Percentiles rank a stretch among this genome's conserved stretches.
phyloP scores from a whole-genome alignment of 2,329 filamentous ascomycete genomes.

The Colletotrichum theobromicola region DNA sequence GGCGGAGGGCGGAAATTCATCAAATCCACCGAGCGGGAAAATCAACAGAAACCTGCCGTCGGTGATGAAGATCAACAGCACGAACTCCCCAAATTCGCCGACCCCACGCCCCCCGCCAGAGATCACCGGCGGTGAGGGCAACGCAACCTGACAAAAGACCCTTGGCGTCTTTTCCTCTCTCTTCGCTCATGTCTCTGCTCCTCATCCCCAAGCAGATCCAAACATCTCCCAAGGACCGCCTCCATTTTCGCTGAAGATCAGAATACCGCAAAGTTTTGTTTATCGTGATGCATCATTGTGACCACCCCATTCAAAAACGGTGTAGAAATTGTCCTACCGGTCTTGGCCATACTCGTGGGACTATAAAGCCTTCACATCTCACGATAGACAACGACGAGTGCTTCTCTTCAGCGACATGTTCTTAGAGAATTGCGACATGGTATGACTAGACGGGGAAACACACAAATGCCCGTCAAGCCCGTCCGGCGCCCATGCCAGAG shows the following conservation, averaged over 20 bases:
- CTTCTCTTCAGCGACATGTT: fast-evolving
- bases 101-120: neutral
- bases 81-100: neutral
- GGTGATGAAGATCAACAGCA: neutral
- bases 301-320: neutral
- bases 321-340: fast-evolving
- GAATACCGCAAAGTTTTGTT: neutral
- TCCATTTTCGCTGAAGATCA: neutral
- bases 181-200: neutral
- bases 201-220: neutral
- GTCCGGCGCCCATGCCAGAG: neutral
- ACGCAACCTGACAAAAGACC: neutral
- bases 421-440: neutral
- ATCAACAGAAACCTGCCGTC: neutral
- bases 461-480: neutral
- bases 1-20: neutral
- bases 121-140: neutral
- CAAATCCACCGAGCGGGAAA: neutral
- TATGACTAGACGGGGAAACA: neutral
- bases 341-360: fast-evolving
- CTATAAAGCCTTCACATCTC: neutral
- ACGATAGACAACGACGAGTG: neutral
- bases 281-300: fast-evolving
- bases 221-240: neutral
- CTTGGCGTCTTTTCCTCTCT: neutral